Base-by-base conservation (phyloP, 1,139 yeast species). In the Hyphopichia buzzinii region DNA sequence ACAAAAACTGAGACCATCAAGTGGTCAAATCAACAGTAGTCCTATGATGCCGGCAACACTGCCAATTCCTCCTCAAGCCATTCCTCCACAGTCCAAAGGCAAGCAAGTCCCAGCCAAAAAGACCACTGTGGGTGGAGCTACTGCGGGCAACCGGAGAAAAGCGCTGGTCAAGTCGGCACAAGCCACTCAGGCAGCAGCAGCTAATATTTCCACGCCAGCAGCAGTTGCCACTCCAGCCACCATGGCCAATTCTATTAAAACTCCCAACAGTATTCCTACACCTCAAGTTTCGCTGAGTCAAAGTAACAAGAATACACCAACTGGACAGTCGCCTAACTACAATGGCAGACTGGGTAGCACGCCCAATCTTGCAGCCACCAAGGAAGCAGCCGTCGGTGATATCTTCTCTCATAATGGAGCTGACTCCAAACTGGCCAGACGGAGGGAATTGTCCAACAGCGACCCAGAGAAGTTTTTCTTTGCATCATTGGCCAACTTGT, bases 381-480 rank as follows among this genome's bases (percentile, higher is more conserved):
- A 30, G 27, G 38, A 21, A 34, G 46, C 40, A 17, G 39, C 40
- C 7, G 46, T 41, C 4, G 54, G 53, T 2, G 62, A 54, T 17
- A 49, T 59, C 6, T 59, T 59, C 40, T 51, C 50, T n/a, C 44
- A 49, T 13, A 47, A 47, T 17, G 44, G 45, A 11, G 50, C 46
- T 7, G 74, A 70, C 44, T 48, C 60, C 11, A 65, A 62, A 38
- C 57, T 65, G 40, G 60, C 65, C 26, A 68, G 61, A 42, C 57
- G 83, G 38, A 62, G 77, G 35, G 77, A 72, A 34, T 61, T 77
- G 36, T 71, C 76, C 1, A 54, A 53, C 34, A 47, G 54, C 17
- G 76, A 77, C 46, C 77, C 81, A 0, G 70, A 72, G 36, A 60
- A 62, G 40, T 77, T 74, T 52, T 74, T 77, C 50, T 61, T 71